phyloP scores from a whole-genome alignment of 2,329 filamentous ascomycete species.

The Nothopassalora personata region DNA sequence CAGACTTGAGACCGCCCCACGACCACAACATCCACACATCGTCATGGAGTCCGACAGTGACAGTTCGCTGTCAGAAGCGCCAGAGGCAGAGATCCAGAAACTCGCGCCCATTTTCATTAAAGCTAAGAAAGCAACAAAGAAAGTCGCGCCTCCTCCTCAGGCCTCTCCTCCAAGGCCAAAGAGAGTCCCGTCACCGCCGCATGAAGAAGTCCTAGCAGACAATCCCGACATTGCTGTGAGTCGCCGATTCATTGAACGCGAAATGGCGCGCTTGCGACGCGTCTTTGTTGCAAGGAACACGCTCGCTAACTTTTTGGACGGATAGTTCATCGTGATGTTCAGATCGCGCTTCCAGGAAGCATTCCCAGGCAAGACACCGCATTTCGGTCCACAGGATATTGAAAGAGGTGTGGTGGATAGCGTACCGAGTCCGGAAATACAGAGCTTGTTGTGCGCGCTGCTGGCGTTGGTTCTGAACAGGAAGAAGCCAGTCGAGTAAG shows the following conservation, averaged over 20 bases:
- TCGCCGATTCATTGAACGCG: conserved; percentile 33
- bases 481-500: conserved; percentile 98
- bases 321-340: conserved; percentile 96
- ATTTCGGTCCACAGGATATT: conserved; percentile 92
- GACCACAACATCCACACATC: conserved; percentile 28
- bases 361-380: conserved; percentile 78
- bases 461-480: conserved; percentile 85
- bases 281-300: conserved; percentile 19
- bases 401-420: conserved; percentile 77
- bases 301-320: conserved; percentile 41
- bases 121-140: conserved; percentile 38
- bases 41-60: conserved; percentile 50
- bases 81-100: conserved; percentile 49
- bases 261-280: conserved; percentile 30
- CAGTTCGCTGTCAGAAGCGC: conserved; percentile 54
- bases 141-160: conserved; percentile 31
- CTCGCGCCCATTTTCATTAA: conserved; percentile 35
- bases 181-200: conserved; percentile 78
- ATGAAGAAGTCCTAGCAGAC: conserved; percentile 84
- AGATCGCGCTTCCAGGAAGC: conserved; percentile 85
- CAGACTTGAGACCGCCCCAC: conserved; percentile 7
- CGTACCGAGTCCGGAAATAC: conserved; percentile 75
- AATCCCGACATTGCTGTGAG: conserved; percentile 88
- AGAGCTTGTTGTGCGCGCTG: conserved; percentile 83
- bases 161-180: conserved; percentile 42